Conservation (phyloP, 2,329 filamentous ascomycete genomes). For the Colletotrichum magnum region DNA sequence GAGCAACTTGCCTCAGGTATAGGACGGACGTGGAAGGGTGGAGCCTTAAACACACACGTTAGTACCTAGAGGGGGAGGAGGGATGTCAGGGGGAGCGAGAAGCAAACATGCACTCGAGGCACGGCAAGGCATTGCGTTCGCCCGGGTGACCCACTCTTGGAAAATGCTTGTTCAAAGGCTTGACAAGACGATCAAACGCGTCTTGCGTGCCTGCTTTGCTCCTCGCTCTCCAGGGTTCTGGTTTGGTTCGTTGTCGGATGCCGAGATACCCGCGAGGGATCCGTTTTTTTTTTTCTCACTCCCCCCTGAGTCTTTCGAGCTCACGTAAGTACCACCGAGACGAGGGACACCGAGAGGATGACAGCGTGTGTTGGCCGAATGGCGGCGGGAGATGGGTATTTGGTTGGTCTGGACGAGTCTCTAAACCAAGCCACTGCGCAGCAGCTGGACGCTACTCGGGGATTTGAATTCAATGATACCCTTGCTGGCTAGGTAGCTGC, state of each 20-base stretch:
- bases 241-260: not conserved
- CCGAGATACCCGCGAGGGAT: not conserved
- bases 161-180: constrained; percentile 36
- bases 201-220: not conserved
- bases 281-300: no score
- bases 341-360: no score
- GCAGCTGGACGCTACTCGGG: constrained; percentile 2
- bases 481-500: no score
- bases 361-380: no score
- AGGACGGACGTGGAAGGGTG: not conserved
- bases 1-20: not conserved
- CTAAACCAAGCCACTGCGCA: constrained; percentile 22
- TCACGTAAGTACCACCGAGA: no score
- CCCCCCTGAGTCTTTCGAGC: no score
- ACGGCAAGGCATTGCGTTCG: not conserved
- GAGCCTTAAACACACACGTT: not conserved
- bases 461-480: constrained; percentile 1
- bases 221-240: not conserved
- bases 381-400: no score
- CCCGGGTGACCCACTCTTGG: constrained; percentile 15
- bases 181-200: constrained; percentile 34
- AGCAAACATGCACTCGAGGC: no score
- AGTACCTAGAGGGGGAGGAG: not conserved
- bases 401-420: not conserved
- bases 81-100: not conserved